Evolutionary conservation across 768 basidiomycete species (phyloP).

Genomic region (Termitomyces eurrhizus): DNA sequence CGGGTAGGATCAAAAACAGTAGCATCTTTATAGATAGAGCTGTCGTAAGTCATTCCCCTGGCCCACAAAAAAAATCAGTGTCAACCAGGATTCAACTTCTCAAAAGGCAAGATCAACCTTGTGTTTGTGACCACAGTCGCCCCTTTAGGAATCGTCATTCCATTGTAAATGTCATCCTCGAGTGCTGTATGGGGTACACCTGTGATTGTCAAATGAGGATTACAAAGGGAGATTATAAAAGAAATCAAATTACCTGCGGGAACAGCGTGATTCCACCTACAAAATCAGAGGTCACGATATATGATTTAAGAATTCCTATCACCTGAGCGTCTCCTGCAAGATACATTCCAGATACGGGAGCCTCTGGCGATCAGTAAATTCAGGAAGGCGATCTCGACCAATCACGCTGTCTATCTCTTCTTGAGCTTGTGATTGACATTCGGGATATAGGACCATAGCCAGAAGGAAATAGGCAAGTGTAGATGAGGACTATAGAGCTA

Average conservation of each 20-base stretch:
- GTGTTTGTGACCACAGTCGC: neutral
- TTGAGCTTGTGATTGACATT: slow-evolving; percentile 31
- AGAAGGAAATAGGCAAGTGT: slow-evolving; percentile 29
- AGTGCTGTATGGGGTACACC: neutral
- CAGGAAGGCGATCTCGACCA: slow-evolving; percentile 27
- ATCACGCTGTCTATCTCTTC: slow-evolving; percentile 35
- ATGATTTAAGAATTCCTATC: neutral
- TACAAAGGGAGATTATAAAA: neutral
- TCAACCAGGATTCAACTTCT: slow-evolving; percentile 25
- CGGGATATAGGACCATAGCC: slow-evolving; percentile 34
- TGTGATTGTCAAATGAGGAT: neutral
- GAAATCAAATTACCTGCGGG: slow-evolving; percentile 16
- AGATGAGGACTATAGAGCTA: slow-evolving; percentile 21
- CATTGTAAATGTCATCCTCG: neutral
- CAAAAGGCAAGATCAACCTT: neutral
- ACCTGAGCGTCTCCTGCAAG: slow-evolving; percentile 23
- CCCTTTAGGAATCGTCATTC: slow-evolving; percentile 28
- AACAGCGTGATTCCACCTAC: slow-evolving; percentile 19
- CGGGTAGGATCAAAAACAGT: slow-evolving; percentile 36
- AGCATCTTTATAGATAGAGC: slow-evolving; percentile 31
- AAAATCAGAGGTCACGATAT: neutral
- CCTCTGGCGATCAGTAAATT: slow-evolving; percentile 22
- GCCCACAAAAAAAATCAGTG: slow-evolving; percentile 19
- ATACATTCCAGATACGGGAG: slow-evolving; percentile 27
- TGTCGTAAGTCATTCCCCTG: slow-evolving; percentile 37